Evolutionary conservation across 2,329 filamentous ascomycete genomes (phyloP).

Genomic region (Talaromyces marneffei): DNA sequence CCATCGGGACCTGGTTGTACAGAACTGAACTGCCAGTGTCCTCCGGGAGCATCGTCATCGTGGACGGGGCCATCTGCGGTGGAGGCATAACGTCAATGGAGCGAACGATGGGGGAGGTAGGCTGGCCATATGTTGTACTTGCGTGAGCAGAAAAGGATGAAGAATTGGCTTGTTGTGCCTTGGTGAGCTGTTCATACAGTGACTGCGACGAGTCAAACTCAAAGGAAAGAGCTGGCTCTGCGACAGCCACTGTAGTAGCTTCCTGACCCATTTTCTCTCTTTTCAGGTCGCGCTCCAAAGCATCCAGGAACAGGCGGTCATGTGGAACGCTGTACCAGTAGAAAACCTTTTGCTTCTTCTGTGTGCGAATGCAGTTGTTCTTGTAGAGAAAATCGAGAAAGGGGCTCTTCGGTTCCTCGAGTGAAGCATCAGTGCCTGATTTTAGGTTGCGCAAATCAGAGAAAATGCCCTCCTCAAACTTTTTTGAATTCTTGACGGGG

Average conservation of each 20-base stretch:
- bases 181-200: conserved; percentile 97
- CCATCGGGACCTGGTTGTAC: conserved; percentile 65
- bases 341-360: conserved; percentile 99
- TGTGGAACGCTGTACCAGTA: conserved; percentile 99
- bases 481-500: conserved; percentile 98
- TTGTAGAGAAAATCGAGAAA: conserved; percentile 99
- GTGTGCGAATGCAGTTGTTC: conserved; percentile 99
- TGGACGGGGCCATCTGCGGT: conserved; percentile 63
- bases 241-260: conserved; percentile 91
- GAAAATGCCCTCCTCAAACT: conserved; percentile 99
- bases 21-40: conserved; percentile 61
- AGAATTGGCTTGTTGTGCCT: conserved; percentile 96
- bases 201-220: conserved; percentile 99
- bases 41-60: conserved; percentile 55
- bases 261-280: conserved; percentile 99
- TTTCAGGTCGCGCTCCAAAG: conserved; percentile 93
- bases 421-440: conserved; percentile 92
- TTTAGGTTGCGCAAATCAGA: conserved; percentile 97
- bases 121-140: conserved; percentile 60
- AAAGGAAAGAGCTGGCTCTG: conserved; percentile 94
- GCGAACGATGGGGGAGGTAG: conserved; percentile 81
- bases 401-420: conserved; percentile 97
- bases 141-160: conserved; percentile 87
- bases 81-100: conserved; percentile 87
- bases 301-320: conserved; percentile 94